Conservation (phyloP, 1,284 basidiomycete species). For the Phaffia rhodozyma region DNA sequence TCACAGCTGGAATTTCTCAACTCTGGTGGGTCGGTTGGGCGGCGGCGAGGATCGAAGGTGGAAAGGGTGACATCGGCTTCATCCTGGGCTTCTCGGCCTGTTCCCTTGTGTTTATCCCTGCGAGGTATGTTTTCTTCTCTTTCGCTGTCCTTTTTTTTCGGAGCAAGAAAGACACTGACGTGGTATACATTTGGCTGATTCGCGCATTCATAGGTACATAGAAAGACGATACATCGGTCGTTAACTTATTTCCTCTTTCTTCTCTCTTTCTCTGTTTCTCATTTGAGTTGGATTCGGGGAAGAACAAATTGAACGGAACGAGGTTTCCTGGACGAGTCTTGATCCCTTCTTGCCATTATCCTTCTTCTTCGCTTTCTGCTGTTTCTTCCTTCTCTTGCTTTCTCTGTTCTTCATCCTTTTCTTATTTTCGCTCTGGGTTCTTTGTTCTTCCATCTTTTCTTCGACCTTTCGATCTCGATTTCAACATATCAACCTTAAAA, state of each 20-base stretch:
- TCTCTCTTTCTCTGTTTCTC: neutral
- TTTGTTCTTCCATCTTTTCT: neutral
- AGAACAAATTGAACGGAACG: too few relatives aligned
- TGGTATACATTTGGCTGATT: conserved; percentile 20
- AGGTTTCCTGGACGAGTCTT: neutral
- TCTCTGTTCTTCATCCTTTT: neutral
- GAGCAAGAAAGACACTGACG: conserved; percentile 25
- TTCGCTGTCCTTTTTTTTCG: conserved; percentile 25
- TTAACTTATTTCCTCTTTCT: conserved; percentile 16
- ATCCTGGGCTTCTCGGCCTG: conserved; percentile 14
- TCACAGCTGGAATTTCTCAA: conserved; percentile 32
- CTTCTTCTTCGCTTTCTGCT: neutral
- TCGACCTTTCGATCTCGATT: too few relatives aligned
- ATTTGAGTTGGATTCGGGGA: neutral
- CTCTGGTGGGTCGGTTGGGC: conserved; percentile 37
- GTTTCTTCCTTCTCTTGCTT: neutral
- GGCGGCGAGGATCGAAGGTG: conserved; percentile 29
- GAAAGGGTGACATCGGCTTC: conserved; percentile 26
- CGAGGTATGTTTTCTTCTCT: conserved; percentile 4
- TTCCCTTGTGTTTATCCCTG: neutral
- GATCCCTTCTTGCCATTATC: neutral
- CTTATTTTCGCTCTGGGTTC: too few relatives aligned
- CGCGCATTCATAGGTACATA: conserved; percentile 26
- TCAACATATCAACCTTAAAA: too few relatives aligned
- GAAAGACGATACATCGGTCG: conserved; percentile 31